phyloP scores from a whole-genome alignment of 2,329 filamentous ascomycete genomes.

The Eutypa lata region DNA sequence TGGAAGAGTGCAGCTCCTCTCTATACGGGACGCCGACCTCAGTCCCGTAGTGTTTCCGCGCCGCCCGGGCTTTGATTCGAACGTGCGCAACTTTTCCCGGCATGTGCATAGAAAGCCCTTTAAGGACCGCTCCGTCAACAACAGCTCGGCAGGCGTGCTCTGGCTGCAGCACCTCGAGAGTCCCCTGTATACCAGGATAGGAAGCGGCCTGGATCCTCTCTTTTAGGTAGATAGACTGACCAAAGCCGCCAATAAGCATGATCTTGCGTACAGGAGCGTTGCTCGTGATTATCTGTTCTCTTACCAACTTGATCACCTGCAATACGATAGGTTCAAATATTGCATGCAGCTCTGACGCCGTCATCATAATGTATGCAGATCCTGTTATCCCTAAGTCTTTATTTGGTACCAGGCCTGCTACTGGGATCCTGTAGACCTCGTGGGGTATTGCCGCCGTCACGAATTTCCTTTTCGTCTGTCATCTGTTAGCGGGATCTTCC shows the following conservation, averaged over 20 bases:
- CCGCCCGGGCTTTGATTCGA: constrained; percentile 36
- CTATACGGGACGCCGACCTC: constrained; percentile 16
- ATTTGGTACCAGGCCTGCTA: constrained; percentile 34
- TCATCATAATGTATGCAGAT: constrained; percentile 33
- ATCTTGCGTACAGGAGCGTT: constrained; percentile 41
- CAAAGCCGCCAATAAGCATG: constrained; percentile 48
- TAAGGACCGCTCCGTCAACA: constrained; percentile 48
- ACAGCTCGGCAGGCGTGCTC: constrained; percentile 48
- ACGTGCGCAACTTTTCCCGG: constrained; percentile 34
- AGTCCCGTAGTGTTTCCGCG: constrained; percentile 42
- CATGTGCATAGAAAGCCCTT: constrained; percentile 37
- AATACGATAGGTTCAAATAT: constrained; percentile 44
- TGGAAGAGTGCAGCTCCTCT: constrained; percentile 1
- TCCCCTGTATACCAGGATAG: constrained; percentile 13
- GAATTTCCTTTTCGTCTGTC: constrained; percentile 35
- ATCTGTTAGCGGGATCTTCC: neutral
- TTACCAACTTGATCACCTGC: constrained; percentile 40
- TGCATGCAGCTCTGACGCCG: constrained; percentile 34
- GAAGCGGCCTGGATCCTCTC: constrained; percentile 33
- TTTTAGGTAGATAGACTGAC: constrained; percentile 43
- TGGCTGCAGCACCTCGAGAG: constrained; percentile 44
- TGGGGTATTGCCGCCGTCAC: constrained; percentile 31
- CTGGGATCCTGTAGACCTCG: constrained; percentile 33
- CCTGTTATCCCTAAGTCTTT: constrained; percentile 34
- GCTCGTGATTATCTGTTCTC: constrained; percentile 40